Base-by-base conservation (phyloP, 768 basidiomycete species). In the Mrakia hoshinonis region DNA sequence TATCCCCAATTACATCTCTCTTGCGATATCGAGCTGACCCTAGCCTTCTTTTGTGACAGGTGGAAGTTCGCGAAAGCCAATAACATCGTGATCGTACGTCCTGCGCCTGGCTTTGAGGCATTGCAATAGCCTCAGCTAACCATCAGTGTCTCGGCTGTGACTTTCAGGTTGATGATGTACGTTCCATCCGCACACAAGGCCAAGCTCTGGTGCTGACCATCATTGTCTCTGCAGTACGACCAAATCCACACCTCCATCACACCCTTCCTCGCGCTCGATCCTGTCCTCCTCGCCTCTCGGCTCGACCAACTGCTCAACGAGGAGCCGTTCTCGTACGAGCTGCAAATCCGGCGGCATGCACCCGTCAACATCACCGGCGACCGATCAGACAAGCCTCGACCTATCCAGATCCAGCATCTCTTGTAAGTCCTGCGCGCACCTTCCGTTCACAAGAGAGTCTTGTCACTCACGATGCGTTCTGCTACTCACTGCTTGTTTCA, bases 221-320 rank as follows among this genome's bases (percentile, higher is more conserved):
- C 36, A 0, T 61, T 22, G 18, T 10, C 12, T 15, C 31, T 36
- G 1, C 36, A 78, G 67, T 78, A 77, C 71, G 77, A 77, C 60
- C 74, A 73, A 36, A 77, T 78, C 64, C 51, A 70, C 63, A 52
- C 54, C 15, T 74, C 76, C 64, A 69, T 78, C 61, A 62, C 71
- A n/a, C 75, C 75, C 24, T 78, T 75, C 67, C 75, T 74, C 49
- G 77, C 78, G 4, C 71, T 77, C n/a, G 74, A 75, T 2, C 76
- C 77, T 9, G 34, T n/a, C 3, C 62, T 75, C 22, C 72, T 78
- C 9, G 39, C 51, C 18, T 46, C 54, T 6, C 73, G 74, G 0
- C 64, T 77, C 49, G 31, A 73, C n/a, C 3, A 60, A 22, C 24
- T 68, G 15, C 55, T 68, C 22, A 24, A 58, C 13, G 26, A 46